Conservation (phyloP, 371 early-diverging fungal species). For the Gilbertella persicaria region DNA sequence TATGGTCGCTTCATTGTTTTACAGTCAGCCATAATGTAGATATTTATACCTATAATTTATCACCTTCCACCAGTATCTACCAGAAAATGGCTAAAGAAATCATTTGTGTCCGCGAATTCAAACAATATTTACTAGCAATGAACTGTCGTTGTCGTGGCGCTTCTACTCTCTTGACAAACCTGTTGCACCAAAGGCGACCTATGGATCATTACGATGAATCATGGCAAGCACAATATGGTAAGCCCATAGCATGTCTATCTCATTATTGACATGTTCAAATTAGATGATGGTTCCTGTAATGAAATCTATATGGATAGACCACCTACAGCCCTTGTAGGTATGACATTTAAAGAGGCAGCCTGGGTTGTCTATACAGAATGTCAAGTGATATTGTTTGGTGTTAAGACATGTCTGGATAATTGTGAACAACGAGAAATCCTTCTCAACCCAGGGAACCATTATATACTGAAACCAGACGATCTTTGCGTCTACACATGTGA, state of each 20-base stretch:
- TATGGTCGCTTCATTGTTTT: constrained; percentile 66
- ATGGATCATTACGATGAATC: constrained; percentile 62
- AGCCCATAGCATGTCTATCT: background rate
- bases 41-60: constrained; percentile 68
- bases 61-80: constrained; percentile 67
- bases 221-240: constrained; percentile 79
- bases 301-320: constrained; percentile 64
- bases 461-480: constrained; percentile 55
- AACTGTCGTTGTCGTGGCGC: constrained; percentile 70
- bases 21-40: constrained; percentile 53
- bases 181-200: constrained; percentile 66
- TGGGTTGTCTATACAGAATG: constrained; percentile 70
- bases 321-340: constrained; percentile 56
- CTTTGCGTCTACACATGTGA: constrained; percentile 67
- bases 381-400: constrained; percentile 71
- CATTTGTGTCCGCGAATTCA: constrained; percentile 72
- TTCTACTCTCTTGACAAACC: constrained; percentile 68
- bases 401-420: constrained; percentile 37
- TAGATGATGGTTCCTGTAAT: constrained; percentile 70
- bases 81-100: constrained; percentile 68
- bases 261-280: background rate
- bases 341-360: constrained; percentile 59
- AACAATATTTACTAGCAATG: constrained; percentile 70
- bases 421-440: constrained; percentile 44
- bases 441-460: constrained; percentile 69